These are phyloP conservation scores for Arctium lappa DNA, from an alignment of 129 eudicot species.

Conservation along the genomic window DNA sequence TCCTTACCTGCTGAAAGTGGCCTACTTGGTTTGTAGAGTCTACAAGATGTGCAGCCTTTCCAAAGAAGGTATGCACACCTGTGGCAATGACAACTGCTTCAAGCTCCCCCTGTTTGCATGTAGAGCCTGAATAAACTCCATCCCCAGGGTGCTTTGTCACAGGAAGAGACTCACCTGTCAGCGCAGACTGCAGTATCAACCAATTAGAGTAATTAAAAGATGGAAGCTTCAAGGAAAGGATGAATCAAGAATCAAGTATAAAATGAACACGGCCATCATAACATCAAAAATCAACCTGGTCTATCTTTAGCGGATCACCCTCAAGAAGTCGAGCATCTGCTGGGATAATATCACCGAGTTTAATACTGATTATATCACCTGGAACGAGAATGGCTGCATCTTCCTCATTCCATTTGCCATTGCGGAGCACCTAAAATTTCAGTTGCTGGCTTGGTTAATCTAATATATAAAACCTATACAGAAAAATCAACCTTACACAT, in stretches of 20 bases:
- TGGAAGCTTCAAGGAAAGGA: conserved; percentile 2
- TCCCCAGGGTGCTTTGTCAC: conserved; percentile 73
- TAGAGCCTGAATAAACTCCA: conserved; percentile 83
- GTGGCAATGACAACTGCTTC: conserved; percentile 83
- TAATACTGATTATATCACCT: conserved; percentile 67
- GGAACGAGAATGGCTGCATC: conserved; percentile 79
- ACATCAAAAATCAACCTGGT: conserved; percentile 53
- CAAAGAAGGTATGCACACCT: conserved; percentile 82
- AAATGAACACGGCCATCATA: background rate
- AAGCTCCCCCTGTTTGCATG: conserved; percentile 86
- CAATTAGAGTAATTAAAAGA: conserved; percentile 2
- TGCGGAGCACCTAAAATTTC: conserved; percentile 40
- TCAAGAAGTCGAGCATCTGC: conserved; percentile 89
- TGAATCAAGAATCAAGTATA: background rate
- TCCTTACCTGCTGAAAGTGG: conserved; percentile 74
- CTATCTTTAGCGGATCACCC: conserved; percentile 71
- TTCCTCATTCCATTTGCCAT: conserved; percentile 69
- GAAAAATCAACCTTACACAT: background rate
- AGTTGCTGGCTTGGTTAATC: background rate
- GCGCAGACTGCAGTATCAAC: conserved; percentile 59
- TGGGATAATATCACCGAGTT: conserved; percentile 72
- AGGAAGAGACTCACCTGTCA: conserved; percentile 82
- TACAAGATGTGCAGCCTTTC: conserved; percentile 87
- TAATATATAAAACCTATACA: background rate
- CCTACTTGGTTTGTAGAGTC: conserved; percentile 82